Percentiles rank a stretch among this genome's conserved stretches.
Evolutionary conservation across 768 basidiomycete species (phyloP).

Genomic region (Mycena albidolilacea): DNA sequence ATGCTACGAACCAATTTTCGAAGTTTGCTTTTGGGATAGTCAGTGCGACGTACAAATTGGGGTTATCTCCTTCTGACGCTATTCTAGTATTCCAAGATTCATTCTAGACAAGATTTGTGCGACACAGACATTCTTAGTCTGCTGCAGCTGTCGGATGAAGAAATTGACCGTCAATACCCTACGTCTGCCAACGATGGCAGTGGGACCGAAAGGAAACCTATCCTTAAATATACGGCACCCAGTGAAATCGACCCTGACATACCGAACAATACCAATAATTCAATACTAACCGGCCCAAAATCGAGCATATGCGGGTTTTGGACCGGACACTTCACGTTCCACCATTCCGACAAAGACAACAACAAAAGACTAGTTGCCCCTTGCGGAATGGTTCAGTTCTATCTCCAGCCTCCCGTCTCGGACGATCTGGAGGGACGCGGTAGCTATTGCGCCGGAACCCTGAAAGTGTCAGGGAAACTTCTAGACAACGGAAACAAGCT

Average conservation of each 20-base stretch:
- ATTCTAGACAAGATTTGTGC: background rate
- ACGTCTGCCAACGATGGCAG: background rate
- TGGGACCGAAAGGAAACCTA: background rate
- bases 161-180: background rate
- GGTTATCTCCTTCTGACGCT: background rate
- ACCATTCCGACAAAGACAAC: background rate
- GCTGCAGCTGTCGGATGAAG: background rate
- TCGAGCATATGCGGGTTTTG: background rate
- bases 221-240: background rate
- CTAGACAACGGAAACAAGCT: background rate
- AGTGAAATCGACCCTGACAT: background rate
- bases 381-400: background rate
- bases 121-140: background rate
- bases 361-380: background rate
- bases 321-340: background rate
- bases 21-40: background rate
- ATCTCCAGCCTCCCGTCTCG: background rate
- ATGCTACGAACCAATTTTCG: background rate
- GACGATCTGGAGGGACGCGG: background rate
- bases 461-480: background rate
- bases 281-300: background rate
- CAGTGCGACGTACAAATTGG: background rate
- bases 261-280: background rate
- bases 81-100: background rate
- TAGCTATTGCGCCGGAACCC: background rate